A percentile compares a stretch with the other conserved stretches of the same genome.
These are phyloP conservation scores for Euphorbia peplus DNA, from an alignment of 345 rosid species.

Conservation along the genomic window DNA sequence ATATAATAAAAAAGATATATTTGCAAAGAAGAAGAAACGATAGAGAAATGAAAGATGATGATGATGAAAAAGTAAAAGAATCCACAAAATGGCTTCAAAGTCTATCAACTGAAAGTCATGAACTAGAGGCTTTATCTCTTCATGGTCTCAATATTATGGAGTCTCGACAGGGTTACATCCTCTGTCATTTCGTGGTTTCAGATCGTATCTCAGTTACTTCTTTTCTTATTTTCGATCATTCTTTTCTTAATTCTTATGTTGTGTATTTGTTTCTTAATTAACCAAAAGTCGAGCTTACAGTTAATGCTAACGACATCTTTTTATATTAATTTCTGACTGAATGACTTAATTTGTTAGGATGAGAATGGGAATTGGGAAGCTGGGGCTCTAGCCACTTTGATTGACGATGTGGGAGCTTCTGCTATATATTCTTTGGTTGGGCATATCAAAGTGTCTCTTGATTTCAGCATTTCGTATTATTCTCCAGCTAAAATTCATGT, in stretches of 20 bases:
- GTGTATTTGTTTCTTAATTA: not conserved
- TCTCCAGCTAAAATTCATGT: conserved; percentile 52
- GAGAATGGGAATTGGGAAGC: conserved; percentile 42
- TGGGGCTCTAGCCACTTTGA: conserved; percentile 52
- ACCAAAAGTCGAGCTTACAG: not conserved
- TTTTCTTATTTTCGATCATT: not conserved
- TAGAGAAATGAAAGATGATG: conserved; percentile 19
- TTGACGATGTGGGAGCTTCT: conserved; percentile 49
- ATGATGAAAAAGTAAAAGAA: not conserved
- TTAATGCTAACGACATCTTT: too few species aligned
- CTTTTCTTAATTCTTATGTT: not conserved
- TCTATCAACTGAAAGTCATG: conserved; percentile 12
- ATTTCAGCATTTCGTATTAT: conserved; percentile 44
- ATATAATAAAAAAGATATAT: too few species aligned
- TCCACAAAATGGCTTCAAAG: conserved; percentile 18
- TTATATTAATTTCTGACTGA: too few species aligned
- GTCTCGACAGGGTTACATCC: conserved; percentile 29
- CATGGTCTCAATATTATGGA: conserved; percentile 24
- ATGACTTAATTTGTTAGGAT: conserved; percentile 35
- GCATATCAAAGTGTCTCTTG: conserved; percentile 33
- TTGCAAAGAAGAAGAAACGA: not conserved
- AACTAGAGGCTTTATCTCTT: conserved; percentile 17
- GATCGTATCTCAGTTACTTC: conserved; percentile 23
- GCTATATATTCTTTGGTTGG: conserved; percentile 35
- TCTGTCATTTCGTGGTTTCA: conserved; percentile 37